These are phyloP conservation scores for Bifiguratus adelaidae DNA, from an alignment of 192 early-diverging fungal genomes.

Conservation along the genomic window DNA sequence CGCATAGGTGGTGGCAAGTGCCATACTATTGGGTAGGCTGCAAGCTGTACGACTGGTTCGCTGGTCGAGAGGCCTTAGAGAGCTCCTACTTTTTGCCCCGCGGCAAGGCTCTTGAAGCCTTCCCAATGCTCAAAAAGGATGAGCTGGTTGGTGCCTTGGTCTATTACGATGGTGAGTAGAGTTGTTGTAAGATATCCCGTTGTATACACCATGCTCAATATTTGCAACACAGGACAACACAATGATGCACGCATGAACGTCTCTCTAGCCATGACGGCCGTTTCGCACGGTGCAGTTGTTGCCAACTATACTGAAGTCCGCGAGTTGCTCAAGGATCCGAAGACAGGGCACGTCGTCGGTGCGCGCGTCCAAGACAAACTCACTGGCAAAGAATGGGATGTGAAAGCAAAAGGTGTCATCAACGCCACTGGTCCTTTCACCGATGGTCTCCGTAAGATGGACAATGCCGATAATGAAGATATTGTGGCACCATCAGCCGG, in stretches of 20 bases:
- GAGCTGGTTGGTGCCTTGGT: slow-evolving; percentile 87
- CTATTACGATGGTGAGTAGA: slow-evolving; percentile 78
- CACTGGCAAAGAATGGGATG: slow-evolving; percentile 78
- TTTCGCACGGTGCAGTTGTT: slow-evolving; percentile 80
- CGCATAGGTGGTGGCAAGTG: slow-evolving; percentile 81
- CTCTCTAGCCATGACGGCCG: slow-evolving; percentile 82
- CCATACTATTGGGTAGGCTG: slow-evolving; percentile 94
- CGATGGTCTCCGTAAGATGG: slow-evolving; percentile 87
- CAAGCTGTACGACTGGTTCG: slow-evolving; percentile 87
- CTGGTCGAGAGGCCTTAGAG: slow-evolving; percentile 73
- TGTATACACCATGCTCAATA: background rate
- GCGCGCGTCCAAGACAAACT: slow-evolving; percentile 74
- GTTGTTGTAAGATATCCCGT: slow-evolving; percentile 3
- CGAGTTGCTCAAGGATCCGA: slow-evolving; percentile 63
- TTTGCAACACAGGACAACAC: slow-evolving; percentile 62
- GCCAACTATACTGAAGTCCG: slow-evolving; percentile 91
- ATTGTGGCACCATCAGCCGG: slow-evolving; percentile 93
- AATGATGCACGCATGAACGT: slow-evolving; percentile 98
- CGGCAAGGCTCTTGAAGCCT: slow-evolving; percentile 81
- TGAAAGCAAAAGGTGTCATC: slow-evolving; percentile 77
- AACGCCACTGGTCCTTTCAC: slow-evolving; percentile 44
- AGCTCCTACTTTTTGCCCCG: slow-evolving; percentile 78
- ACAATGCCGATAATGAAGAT: slow-evolving; percentile 57
- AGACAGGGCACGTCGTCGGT: slow-evolving; percentile 53
- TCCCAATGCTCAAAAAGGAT: slow-evolving; percentile 90